These are phyloP conservation scores for Parasitella parasitica DNA, from an alignment of 371 early-diverging fungal species.

Conservation along the genomic window DNA sequence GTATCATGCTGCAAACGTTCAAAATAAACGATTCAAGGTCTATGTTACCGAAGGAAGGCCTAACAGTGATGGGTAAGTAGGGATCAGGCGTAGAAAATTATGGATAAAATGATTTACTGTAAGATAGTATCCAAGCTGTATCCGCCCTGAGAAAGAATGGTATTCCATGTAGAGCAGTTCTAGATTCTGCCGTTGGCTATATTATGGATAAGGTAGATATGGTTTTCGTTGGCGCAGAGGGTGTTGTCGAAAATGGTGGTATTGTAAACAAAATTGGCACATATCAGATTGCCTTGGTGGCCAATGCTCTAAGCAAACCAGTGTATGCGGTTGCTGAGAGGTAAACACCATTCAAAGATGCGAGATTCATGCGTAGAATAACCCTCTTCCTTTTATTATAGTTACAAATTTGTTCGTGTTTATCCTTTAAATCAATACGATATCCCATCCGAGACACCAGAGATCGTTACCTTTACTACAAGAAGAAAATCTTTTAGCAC, in stretches of 20 bases:
- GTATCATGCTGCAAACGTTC: slow-evolving; percentile 69
- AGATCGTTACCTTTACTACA: slow-evolving; percentile 61
- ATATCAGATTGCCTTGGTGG: slow-evolving; percentile 92
- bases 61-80: slow-evolving; percentile 70
- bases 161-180: slow-evolving; percentile 85
- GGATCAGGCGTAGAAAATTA: background rate
- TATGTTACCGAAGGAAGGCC: slow-evolving; percentile 87
- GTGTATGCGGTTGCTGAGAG: slow-evolving; percentile 94
- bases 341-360: slow-evolving; percentile 37
- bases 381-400: slow-evolving; percentile 20
- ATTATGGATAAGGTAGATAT: slow-evolving; percentile 92
- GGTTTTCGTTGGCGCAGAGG: slow-evolving; percentile 97
- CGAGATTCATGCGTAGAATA: background rate
- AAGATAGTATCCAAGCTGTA: slow-evolving; percentile 68
- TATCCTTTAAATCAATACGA: slow-evolving; percentile 87
- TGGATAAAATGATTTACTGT: background rate
- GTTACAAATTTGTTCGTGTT: slow-evolving; percentile 95
- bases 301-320: slow-evolving; percentile 92
- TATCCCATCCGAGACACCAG: slow-evolving; percentile 70
- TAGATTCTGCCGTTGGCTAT: slow-evolving; percentile 93
- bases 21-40: slow-evolving; percentile 84
- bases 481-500: slow-evolving; percentile 37
- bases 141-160: slow-evolving; percentile 71
- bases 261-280: slow-evolving; percentile 94
- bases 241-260: slow-evolving; percentile 97